A percentile compares a stretch with the other conserved stretches of the same genome.
Conservation (phyloP, 2,329 filamentous ascomycete genomes). For the Fusarium chaquense region DNA sequence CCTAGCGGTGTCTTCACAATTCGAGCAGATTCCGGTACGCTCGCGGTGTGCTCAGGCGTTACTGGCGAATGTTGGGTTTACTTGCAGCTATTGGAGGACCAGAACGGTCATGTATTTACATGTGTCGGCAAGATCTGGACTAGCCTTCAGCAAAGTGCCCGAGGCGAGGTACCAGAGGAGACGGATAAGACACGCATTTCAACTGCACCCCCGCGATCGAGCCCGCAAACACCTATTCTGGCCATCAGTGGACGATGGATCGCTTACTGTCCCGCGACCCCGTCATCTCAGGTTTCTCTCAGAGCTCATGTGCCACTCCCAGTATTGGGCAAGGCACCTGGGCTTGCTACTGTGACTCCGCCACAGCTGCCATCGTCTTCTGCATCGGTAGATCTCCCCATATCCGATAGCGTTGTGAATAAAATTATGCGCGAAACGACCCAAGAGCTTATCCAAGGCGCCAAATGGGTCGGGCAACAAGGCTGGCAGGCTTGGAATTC, state of each 20-base stretch:
- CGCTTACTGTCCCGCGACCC: slow-evolving; percentile 79
- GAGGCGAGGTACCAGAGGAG: slow-evolving; percentile 62
- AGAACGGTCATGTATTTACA: slow-evolving; percentile 62
- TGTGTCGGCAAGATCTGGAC: slow-evolving; percentile 96
- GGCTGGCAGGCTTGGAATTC: slow-evolving; percentile 82
- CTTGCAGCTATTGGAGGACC: slow-evolving; percentile 59
- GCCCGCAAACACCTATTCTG: slow-evolving; percentile 72
- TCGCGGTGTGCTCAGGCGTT: slow-evolving; percentile 81
- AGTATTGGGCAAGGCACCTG: slow-evolving; percentile 65
- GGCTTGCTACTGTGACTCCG: slow-evolving; percentile 71
- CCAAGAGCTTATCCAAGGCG: slow-evolving; percentile 80
- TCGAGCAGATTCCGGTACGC: slow-evolving; percentile 76
- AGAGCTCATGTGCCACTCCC: slow-evolving; percentile 73
- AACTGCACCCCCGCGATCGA: slow-evolving; percentile 55
- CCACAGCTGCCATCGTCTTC: slow-evolving; percentile 76
- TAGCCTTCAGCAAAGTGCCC: slow-evolving; percentile 73
- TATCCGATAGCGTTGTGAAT: slow-evolving; percentile 78
- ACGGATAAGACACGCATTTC: slow-evolving; percentile 55
- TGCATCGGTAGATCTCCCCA: slow-evolving; percentile 77
- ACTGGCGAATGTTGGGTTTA: slow-evolving; percentile 92
- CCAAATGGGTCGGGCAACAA: slow-evolving; percentile 82
- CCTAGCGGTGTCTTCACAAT: slow-evolving; percentile 80
- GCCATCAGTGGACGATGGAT: slow-evolving; percentile 80
- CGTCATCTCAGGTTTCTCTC: slow-evolving; percentile 76
- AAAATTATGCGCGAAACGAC: slow-evolving; percentile 83